These are phyloP conservation scores for Penicillium coprophilum DNA, from an alignment of 495 filamentous ascomycete genomes.

Conservation along the genomic window DNA sequence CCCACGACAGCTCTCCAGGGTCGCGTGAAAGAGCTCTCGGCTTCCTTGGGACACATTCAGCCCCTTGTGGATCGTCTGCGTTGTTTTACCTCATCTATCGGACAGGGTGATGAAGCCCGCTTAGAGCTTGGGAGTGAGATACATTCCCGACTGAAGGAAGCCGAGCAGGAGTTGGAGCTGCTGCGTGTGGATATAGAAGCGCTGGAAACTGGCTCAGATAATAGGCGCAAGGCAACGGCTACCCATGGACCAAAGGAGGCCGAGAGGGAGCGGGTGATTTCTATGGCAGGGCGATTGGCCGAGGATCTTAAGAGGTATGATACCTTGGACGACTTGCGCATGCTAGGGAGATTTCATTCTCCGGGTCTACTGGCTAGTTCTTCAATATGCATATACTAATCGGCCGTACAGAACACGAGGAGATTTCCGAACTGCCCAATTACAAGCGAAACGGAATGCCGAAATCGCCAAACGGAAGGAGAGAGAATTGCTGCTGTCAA, in stretches of 20 bases:
- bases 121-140: conserved; percentile 82
- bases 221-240: conserved; percentile 31
- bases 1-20: conserved; percentile 58
- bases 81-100: conserved; percentile 62
- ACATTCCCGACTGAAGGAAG: conserved; percentile 74
- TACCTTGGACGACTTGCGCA: conserved; percentile 3
- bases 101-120: conserved; percentile 61
- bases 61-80: conserved; percentile 74
- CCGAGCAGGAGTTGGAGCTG: conserved; percentile 83
- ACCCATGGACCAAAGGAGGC: conserved; percentile 49
- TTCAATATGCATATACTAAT: conserved; percentile 14
- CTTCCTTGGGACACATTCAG: conserved; percentile 63
- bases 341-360: not conserved
- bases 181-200: conserved; percentile 76
- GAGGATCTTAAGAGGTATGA: conserved; percentile 69
- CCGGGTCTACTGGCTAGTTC: not conserved
- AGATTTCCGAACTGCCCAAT: conserved; percentile 81
- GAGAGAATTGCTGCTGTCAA: conserved; percentile 70
- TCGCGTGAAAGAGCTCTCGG: conserved; percentile 66
- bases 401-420: conserved; percentile 56
- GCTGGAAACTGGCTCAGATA: conserved; percentile 47
- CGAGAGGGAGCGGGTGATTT: conserved; percentile 59
- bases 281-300: conserved; percentile 60
- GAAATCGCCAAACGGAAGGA: conserved; percentile 71
- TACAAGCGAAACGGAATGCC: conserved; percentile 75